phyloP scores from a whole-genome alignment of 129 eudicot species.

The Glebionis coronaria region DNA sequence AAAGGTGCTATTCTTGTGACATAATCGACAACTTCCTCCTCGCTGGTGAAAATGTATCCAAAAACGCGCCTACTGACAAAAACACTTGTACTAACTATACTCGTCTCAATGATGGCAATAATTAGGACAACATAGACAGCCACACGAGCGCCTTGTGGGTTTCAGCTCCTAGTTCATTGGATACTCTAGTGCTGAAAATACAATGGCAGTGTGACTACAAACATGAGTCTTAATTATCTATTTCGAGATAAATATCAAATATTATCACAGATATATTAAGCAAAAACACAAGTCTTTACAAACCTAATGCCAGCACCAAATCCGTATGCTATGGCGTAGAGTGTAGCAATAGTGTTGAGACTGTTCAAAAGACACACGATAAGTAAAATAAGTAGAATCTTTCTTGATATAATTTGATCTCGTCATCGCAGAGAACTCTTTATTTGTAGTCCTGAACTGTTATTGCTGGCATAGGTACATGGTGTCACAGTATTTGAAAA shows the following conservation, averaged over 20 bases:
- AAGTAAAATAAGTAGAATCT: neutral
- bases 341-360: constrained; percentile 55
- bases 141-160: constrained; percentile 52
- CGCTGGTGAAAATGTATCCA: constrained; percentile 65
- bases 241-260: no score
- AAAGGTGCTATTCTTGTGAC: constrained; percentile 69
- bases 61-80: constrained; percentile 51
- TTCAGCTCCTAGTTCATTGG: constrained; percentile 69
- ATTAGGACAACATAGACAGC: constrained; percentile 52
- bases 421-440: no score
- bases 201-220: no score
- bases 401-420: neutral
- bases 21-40: constrained; percentile 70
- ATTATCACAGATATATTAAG: no score
- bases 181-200: constrained; percentile 61
- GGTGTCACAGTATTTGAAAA: no score
- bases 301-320: constrained; percentile 73
- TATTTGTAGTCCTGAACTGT: no score
- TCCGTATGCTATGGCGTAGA: constrained; percentile 64
- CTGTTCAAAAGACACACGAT: constrained; percentile 33
- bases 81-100: constrained; percentile 32
- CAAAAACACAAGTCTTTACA: neutral
- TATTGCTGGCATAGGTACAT: no score
- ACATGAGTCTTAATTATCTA: neutral
- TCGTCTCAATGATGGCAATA: constrained; percentile 40